Percentiles rank a stretch among this genome's conserved stretches.
These are phyloP conservation scores for Candida krabiensis DNA, from an alignment of 805 yeast species.

Conservation along the genomic window DNA sequence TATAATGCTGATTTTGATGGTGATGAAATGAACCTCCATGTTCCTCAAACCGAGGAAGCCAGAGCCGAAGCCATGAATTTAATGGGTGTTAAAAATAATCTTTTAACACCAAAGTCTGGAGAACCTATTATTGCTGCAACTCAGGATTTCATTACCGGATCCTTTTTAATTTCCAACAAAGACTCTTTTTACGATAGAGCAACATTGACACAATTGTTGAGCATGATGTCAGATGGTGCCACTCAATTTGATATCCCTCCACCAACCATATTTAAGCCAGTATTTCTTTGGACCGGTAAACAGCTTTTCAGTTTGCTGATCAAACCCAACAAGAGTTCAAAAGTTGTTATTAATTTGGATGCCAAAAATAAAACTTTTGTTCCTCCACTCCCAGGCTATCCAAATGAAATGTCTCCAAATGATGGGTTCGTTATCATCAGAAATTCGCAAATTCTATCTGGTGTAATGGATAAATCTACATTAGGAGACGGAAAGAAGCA, in stretches of 20 bases:
- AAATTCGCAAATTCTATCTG: constrained; percentile 85
- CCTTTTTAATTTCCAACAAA: constrained; percentile 87
- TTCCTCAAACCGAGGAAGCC: constrained; percentile 98
- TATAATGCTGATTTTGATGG: constrained; percentile 99
- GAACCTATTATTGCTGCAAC: constrained; percentile 99
- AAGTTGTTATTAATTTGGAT: constrained; percentile 85
- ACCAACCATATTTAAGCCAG: constrained; percentile 90
- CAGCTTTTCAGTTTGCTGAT: constrained; percentile 89
- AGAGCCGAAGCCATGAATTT: constrained; percentile 97
- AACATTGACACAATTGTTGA: constrained; percentile 72
- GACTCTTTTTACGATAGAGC: constrained; percentile 92
- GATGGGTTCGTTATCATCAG: constrained; percentile 92
- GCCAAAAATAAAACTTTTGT: constrained; percentile 89
- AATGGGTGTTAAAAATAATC: constrained; percentile 96
- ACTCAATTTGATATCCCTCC: constrained; percentile 91
- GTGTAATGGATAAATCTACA: constrained; percentile 95
- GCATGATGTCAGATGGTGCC: constrained; percentile 96
- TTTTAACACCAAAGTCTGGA: constrained; percentile 95
- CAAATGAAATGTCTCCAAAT: constrained; percentile 95
- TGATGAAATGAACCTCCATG: constrained; percentile 98
- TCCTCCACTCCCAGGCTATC: constrained; percentile 71
- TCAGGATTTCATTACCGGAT: constrained; percentile 98
- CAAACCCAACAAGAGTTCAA: constrained; percentile 72
- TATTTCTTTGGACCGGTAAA: constrained; percentile 93
- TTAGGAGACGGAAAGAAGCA: constrained; percentile 98